Base-by-base conservation (phyloP, 495 filamentous ascomycete species). In the Xylaria acuta region DNA sequence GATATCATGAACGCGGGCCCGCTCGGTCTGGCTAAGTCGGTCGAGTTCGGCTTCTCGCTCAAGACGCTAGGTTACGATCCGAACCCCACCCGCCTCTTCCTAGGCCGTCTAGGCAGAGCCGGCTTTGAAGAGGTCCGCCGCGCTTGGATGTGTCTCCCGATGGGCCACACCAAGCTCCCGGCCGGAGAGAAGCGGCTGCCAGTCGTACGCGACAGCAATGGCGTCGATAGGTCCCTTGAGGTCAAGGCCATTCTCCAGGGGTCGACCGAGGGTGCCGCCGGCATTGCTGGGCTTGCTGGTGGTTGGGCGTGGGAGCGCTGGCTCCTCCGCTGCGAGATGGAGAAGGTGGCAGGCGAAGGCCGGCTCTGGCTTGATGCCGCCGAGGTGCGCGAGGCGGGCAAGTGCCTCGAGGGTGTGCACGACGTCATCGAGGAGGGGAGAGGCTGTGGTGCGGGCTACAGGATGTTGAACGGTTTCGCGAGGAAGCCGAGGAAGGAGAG, bases 291-390 rank as follows among this genome's bases (percentile, higher is more conserved):
- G 7, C 76, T 98, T 22, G 88, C 97, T 5, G 96, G 94, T 16
- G 89, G 91, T 34, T 97, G 95, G 94, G 88, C 91, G 75, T 99
- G 95, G 95, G 96, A 98, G 87, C 92, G 93, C 80, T 98, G 96
- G 96, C 87, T 98, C 81, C 78, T 98, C 72, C 93, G 92, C 81
- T 83, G 95, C 76, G 91, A 95, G 80, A 86, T 90, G 78, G 95
- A 97, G 84, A 94, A 92, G 86, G 92, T 91, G 7, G 88, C 89
- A 14, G 89, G 89, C 43, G 85, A 90, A 71, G 82, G 85, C 72
- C 85, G 87, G 16, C 83, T 93, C 47, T 77, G 75, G n/a, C 82
- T 85, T 76, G 82, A 84, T 30, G 80, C 84, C 45, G 78, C 82
- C 8, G 81, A 83, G 40, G 82, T 84, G 76, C 75, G 76, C 79